Evolutionary conservation across 768 basidiomycete species (phyloP).

Genomic region (Saitozyma podzolica): DNA sequence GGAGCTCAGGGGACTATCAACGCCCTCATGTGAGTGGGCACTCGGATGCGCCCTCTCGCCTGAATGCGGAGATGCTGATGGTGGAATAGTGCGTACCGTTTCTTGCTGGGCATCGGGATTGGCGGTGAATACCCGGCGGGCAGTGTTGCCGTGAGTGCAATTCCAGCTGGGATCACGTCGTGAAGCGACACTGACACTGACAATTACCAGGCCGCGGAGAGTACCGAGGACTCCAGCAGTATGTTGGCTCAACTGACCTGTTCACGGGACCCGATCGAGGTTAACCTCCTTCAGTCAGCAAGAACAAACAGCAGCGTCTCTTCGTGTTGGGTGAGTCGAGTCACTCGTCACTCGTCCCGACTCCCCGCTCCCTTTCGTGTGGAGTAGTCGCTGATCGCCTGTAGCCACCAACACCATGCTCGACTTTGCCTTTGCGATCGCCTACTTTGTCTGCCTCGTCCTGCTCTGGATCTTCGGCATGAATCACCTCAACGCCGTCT

Average conservation of each 20-base stretch:
- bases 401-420: slow-evolving; percentile 90
- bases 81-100: slow-evolving; percentile 57
- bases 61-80: slow-evolving; percentile 27
- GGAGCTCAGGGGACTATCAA: slow-evolving; percentile 68
- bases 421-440: slow-evolving; percentile 64
- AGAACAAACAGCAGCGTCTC: slow-evolving; percentile 80
- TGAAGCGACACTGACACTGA: not conserved
- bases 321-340: slow-evolving; percentile 58
- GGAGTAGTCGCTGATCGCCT: slow-evolving; percentile 22
- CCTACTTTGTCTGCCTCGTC: slow-evolving; percentile 58
- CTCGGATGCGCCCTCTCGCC: slow-evolving; percentile 40
- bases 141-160: slow-evolving; percentile 16
- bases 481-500: slow-evolving; percentile 78
- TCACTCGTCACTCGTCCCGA: not conserved
- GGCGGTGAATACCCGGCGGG: slow-evolving; percentile 74
- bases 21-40: slow-evolving; percentile 61
- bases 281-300: slow-evolving; percentile 57
- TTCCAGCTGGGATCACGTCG: not conserved
- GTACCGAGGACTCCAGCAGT: slow-evolving; percentile 72
- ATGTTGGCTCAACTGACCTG: not conserved
- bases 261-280: slow-evolving; percentile 1
- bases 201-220: slow-evolving; percentile 61
- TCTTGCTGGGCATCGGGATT: slow-evolving; percentile 77
- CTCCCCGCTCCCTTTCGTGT: not conserved
- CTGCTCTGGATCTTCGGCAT: slow-evolving; percentile 84